Base-by-base conservation (phyloP, 192 early-diverging fungal genomes). In the Dimargaris cristalligena region DNA sequence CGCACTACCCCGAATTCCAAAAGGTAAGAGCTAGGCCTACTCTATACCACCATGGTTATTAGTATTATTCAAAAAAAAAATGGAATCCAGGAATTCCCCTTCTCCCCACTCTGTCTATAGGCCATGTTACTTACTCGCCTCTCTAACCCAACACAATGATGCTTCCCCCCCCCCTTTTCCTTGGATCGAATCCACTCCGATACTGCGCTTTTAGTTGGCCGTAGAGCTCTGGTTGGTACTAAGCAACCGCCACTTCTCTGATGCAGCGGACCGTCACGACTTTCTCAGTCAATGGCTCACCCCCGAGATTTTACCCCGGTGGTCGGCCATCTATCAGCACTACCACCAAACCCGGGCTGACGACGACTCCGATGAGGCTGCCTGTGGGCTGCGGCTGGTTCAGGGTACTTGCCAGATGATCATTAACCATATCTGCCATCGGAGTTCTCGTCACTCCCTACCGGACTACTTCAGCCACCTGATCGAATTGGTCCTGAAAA, bases 201-300 rank as follows among this genome's bases (percentile, higher is more conserved):
- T 46, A 30, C 46, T 33, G 20, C n/a, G n/a, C n/a, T 22, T 4
- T 28, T 52, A 77, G 75, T 70, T 66, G 14, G 74, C 75, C n/a
- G 61, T 62, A 0, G 78, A 82, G 32, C 69, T 76, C 47, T 64
- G 75, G n/a, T 48, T 74, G 28, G 69, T 75, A 4, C 45, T 82
- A 9, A 59, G 66, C 9, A 58, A 52, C 34, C 63, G 72, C 16
- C 67, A 65, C 18, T 55, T 71, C 32, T 35, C 72, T 2, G 65
- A 70, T 23, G 30, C 41, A 2, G 64, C 67, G 13, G 62, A 63
- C 20, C 59, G 69, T 13, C 68, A 50, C 52, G 62, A 28, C 34
- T 71, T 34, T 67, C 64, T n/a, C 65, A 64, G 65, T 62, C 72
- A 10, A n/a, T 74, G 25, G 34, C 67, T 45, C 62, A 67, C 20